These are phyloP conservation scores for Pichia sp. DNA, from an alignment of 1,139 yeast genomes.

Conservation along the genomic window DNA sequence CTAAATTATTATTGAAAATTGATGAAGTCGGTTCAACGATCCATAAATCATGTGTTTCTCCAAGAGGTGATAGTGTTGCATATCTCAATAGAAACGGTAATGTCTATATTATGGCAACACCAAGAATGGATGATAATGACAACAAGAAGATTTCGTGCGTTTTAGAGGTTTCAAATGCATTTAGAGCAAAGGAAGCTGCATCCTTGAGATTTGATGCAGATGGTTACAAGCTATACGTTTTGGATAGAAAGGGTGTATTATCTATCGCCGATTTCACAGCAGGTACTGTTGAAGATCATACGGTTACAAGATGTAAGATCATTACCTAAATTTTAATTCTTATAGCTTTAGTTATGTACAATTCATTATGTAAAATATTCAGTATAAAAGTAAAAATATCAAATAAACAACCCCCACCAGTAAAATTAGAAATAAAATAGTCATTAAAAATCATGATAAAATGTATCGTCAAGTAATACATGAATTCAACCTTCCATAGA, in stretches of 20 bases:
- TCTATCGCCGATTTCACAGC: constrained; percentile 86
- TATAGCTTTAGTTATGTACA: too few species aligned
- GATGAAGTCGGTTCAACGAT: constrained; percentile 83
- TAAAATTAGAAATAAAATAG: too few species aligned
- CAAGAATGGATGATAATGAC: constrained; percentile 51
- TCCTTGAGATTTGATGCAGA: constrained; percentile 70
- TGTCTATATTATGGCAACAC: constrained; percentile 67
- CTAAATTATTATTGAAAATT: constrained; percentile 54
- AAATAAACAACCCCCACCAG: too few species aligned
- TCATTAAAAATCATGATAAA: neutral
- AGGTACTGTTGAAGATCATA: constrained; percentile 75
- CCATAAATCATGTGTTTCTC: constrained; percentile 73
- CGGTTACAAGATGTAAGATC: constrained; percentile 73
- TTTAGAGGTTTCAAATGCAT: constrained; percentile 78
- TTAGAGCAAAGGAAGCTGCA: constrained; percentile 68
- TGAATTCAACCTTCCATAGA: constrained; percentile 16
- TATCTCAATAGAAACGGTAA: constrained; percentile 77
- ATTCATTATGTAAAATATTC: too few species aligned
- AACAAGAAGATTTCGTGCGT: constrained; percentile 63
- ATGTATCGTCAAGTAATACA: neutral
- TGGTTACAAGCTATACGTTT: constrained; percentile 73
- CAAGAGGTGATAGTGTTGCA: constrained; percentile 84
- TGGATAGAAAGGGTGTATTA: constrained; percentile 79
- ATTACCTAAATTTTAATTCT: constrained; percentile 35
- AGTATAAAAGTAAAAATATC: too few species aligned